These are phyloP conservation scores for Talaromyces sp. DNA, from an alignment of 2,329 filamentous ascomycete genomes.

Conservation along the genomic window DNA sequence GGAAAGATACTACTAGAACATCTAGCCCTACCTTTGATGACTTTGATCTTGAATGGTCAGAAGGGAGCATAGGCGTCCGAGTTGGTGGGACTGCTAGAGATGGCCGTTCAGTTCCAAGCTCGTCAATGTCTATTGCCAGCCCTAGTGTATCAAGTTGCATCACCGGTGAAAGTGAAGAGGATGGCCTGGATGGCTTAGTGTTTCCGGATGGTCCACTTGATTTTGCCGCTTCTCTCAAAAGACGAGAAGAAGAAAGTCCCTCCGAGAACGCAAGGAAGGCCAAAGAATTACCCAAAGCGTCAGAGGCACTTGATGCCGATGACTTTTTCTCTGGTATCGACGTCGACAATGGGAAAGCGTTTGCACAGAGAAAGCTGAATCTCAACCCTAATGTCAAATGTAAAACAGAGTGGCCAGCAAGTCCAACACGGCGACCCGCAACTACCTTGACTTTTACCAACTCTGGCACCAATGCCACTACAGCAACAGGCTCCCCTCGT, in stretches of 20 bases:
- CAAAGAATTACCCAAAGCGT: conserved; percentile 12
- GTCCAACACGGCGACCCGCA: conserved; percentile 70
- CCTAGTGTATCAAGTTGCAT: conserved; percentile 91
- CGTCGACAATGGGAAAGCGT: conserved; percentile 78
- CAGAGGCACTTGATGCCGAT: conserved; percentile 52
- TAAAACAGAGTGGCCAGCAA: conserved; percentile 70
- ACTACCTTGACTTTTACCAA: conserved; percentile 81
- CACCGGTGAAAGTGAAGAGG: conserved; percentile 90
- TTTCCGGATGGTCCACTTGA: conserved; percentile 82
- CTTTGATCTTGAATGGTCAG: conserved; percentile 81
- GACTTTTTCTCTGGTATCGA: conserved; percentile 88
- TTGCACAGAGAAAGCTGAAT: conserved; percentile 77
- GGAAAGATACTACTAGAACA: conserved; percentile 64
- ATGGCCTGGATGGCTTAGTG: conserved; percentile 85
- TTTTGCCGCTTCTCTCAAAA: conserved; percentile 76
- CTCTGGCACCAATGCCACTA: conserved; percentile 47
- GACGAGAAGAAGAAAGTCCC: conserved; percentile 59
- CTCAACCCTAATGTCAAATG: conserved; percentile 91
- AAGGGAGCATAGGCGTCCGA: conserved; percentile 87
- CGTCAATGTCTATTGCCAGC: conserved; percentile 84
- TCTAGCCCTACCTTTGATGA: conserved; percentile 69
- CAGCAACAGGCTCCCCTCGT: conserved; percentile 61
- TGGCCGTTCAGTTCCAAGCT: conserved; percentile 77
- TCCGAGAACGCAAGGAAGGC: conserved; percentile 23
- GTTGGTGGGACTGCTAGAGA: conserved; percentile 85